These are phyloP conservation scores for Gaultheria prostrata DNA, from an alignment of 148 eudicot genomes.

Conservation along the genomic window DNA sequence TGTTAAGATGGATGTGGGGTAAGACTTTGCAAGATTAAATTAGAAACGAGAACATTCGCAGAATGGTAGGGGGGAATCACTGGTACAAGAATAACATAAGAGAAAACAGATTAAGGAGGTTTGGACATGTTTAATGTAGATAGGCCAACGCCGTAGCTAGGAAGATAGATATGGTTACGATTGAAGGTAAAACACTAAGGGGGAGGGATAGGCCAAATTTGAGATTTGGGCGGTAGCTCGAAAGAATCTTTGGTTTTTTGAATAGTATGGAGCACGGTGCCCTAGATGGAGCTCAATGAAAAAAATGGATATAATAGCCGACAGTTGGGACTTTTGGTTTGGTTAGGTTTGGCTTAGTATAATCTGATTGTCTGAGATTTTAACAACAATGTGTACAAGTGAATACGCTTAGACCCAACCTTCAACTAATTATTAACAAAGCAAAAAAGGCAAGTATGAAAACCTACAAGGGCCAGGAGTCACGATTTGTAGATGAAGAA, in stretches of 20 bases:
- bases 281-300: neutral
- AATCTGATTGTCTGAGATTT: neutral
- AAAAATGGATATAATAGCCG: too few relatives aligned
- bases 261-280: neutral
- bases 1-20: too few relatives aligned
- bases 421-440: neutral
- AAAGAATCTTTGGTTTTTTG: neutral
- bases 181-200: too few relatives aligned
- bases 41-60: too few relatives aligned
- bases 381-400: neutral
- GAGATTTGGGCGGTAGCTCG: neutral
- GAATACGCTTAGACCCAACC: neutral
- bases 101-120: too few relatives aligned
- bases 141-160: too few relatives aligned
- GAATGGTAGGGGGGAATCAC: too few relatives aligned
- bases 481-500: neutral
- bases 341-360: neutral
- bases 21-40: too few relatives aligned
- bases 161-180: too few relatives aligned
- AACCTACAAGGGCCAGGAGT: neutral
- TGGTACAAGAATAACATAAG: too few relatives aligned
- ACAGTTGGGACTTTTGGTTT: too few relatives aligned
- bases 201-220: neutral
- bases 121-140: too few relatives aligned
- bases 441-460: neutral